phyloP scores from a whole-genome alignment of 768 basidiomycete species.

The Baorangia bicolor region DNA sequence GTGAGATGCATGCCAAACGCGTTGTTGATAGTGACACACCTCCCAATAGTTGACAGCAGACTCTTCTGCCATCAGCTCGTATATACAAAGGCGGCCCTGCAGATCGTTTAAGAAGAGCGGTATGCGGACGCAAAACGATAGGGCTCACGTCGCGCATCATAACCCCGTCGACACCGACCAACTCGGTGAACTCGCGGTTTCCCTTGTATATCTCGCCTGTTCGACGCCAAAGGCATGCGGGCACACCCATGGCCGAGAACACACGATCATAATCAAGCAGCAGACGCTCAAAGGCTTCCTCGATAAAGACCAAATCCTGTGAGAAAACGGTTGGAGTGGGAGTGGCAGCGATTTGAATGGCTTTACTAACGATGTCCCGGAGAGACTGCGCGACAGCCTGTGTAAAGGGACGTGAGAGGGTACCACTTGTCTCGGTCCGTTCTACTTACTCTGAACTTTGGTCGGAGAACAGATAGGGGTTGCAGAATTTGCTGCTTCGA shows the following conservation, averaged over 20 bases:
- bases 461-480: conserved; percentile 79
- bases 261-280: conserved; percentile 94
- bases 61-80: conserved; percentile 98
- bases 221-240: conserved; percentile 93
- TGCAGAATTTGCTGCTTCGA: conserved; percentile 91
- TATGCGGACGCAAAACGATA: neutral
- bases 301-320: conserved; percentile 94
- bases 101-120: neutral
- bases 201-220: conserved; percentile 99
- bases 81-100: conserved; percentile 90
- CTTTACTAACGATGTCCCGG: conserved; percentile 63
- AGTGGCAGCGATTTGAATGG: neutral
- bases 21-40: conserved; percentile 41
- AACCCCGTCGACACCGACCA: conserved; percentile 83
- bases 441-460: conserved; percentile 72
- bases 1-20: neutral
- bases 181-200: conserved; percentile 91
- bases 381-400: conserved; percentile 83
- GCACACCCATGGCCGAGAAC: conserved; percentile 94
- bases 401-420: neutral
- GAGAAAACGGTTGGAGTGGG: neutral
- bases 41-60: conserved; percentile 98
- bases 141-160: conserved; percentile 82
- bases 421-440: neutral
- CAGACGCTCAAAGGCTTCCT: conserved; percentile 95